Percentiles rank a stretch among this genome's conserved stretches.
Conservation (phyloP, 2,329 filamentous ascomycete species). For the Ilyonectria robusta region DNA sequence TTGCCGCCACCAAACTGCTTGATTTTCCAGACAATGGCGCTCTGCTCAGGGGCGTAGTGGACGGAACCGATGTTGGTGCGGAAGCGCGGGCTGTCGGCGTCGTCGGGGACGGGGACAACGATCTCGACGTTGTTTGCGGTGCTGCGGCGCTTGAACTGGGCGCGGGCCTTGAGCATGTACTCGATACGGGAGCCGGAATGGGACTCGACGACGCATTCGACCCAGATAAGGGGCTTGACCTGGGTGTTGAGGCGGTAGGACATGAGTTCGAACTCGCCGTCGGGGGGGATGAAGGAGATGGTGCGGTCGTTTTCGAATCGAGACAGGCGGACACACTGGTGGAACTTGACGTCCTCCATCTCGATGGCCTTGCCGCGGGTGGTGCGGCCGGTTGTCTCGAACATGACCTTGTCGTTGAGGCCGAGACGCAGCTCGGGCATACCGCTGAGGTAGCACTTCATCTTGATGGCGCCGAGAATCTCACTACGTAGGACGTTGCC, state of each 20-base stretch:
- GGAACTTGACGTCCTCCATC: constrained; percentile 99
- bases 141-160: constrained; percentile 97
- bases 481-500: constrained; percentile 97
- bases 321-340: constrained; percentile 95
- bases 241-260: constrained; percentile 98
- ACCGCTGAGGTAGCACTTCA: constrained; percentile 99
- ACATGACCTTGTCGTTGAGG: constrained; percentile 99
- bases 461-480: constrained; percentile 97
- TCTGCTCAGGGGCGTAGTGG: constrained; percentile 97
- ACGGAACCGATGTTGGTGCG: constrained; percentile 97
- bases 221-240: constrained; percentile 98
- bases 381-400: constrained; percentile 94
- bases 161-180: constrained; percentile 98
- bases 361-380: constrained; percentile 97
- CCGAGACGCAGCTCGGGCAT: constrained; percentile 97
- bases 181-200: constrained; percentile 96
- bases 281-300: constrained; percentile 98
- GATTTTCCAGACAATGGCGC: constrained; percentile 99
- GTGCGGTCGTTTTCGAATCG: constrained; percentile 98
- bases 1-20: constrained; percentile 99
- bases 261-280: constrained; percentile 99
- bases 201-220: constrained; percentile 96
- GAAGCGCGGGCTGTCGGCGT: constrained; percentile 96
- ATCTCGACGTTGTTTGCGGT: constrained; percentile 99
- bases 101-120: constrained; percentile 95